phyloP scores from a whole-genome alignment of 345 rosid genomes.

The Mallotus nudiflorus region DNA sequence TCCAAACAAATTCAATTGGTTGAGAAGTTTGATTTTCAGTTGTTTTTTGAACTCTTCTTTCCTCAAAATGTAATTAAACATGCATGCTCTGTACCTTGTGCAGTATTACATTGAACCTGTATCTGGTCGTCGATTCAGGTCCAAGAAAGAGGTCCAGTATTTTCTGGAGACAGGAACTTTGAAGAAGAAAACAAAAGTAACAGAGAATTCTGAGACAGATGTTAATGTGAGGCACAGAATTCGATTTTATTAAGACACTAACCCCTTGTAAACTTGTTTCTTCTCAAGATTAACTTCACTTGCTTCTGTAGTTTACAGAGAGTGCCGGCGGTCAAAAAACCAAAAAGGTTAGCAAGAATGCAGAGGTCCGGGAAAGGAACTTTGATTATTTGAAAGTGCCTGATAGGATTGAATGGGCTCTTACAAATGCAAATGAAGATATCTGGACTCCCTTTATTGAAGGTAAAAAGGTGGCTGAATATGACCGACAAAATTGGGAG shows the following conservation, averaged over 20 bases:
- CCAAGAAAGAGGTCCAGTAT: slow-evolving; percentile 48
- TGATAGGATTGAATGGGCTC: slow-evolving; percentile 54
- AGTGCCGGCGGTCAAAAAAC: slow-evolving; percentile 30
- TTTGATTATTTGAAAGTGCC: slow-evolving; percentile 60
- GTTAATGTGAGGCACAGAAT: slow-evolving; percentile 37
- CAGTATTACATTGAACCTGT: slow-evolving; percentile 48
- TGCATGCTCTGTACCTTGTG: slow-evolving; percentile 11
- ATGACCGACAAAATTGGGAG: slow-evolving; percentile 47
- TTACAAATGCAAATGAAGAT: slow-evolving; percentile 31
- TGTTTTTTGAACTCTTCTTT: neutral
- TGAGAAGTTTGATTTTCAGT: neutral
- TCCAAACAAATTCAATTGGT: no score
- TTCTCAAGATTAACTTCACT: neutral
- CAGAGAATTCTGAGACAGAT: slow-evolving; percentile 27
- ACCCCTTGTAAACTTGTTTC: neutral
- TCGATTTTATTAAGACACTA: neutral
- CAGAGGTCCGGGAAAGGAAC: slow-evolving; percentile 12
- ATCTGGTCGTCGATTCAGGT: slow-evolving; percentile 40
- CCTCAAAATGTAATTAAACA: neutral
- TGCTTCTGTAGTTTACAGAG: slow-evolving; percentile 32
- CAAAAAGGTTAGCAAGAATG: slow-evolving; percentile 30
- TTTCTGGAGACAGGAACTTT: slow-evolving; percentile 45
- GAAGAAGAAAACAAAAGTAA: slow-evolving; percentile 29
- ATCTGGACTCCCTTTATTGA: slow-evolving; percentile 52
- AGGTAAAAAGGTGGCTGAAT: slow-evolving; percentile 42